phyloP scores from a whole-genome alignment of 495 filamentous ascomycete genomes.

The Penicillium parvum region DNA sequence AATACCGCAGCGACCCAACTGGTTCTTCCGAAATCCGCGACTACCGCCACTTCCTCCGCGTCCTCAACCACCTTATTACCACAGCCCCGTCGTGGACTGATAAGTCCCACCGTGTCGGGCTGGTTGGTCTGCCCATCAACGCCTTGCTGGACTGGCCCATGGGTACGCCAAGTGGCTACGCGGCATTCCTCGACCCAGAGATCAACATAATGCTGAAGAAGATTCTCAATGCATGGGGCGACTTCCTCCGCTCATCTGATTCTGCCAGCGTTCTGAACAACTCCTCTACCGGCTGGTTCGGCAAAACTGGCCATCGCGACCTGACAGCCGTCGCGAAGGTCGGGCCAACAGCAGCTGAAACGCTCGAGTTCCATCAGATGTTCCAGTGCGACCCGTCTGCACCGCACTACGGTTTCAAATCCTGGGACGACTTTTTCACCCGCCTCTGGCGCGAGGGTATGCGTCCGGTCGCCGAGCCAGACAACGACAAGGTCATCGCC shows the following conservation, averaged over 20 bases:
- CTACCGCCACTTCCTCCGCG: slow-evolving; percentile 58
- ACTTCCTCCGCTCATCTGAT: slow-evolving; percentile 51
- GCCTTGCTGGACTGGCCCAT: slow-evolving; percentile 71
- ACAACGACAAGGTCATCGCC: slow-evolving; percentile 45
- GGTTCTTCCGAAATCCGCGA: slow-evolving; percentile 57
- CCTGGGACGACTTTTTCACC: slow-evolving; percentile 78
- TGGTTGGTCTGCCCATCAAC: slow-evolving; percentile 65
- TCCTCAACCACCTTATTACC: slow-evolving; percentile 61
- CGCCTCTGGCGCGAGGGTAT: slow-evolving; percentile 50
- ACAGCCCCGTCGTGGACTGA: slow-evolving; percentile 59
- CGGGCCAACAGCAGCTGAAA: slow-evolving; percentile 38
- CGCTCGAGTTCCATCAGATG: slow-evolving; percentile 55
- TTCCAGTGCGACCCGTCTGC: slow-evolving; percentile 23
- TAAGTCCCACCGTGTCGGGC: slow-evolving; percentile 46
- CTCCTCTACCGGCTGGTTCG: slow-evolving; percentile 58
- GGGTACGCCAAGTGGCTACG: slow-evolving; percentile 62
- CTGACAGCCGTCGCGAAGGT: slow-evolving; percentile 42
- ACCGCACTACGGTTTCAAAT: slow-evolving; percentile 53
- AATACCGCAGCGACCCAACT: slow-evolving; percentile 57
- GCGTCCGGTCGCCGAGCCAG: slow-evolving; percentile 54
- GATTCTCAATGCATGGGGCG: slow-evolving; percentile 63
- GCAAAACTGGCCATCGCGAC: slow-evolving; percentile 29
- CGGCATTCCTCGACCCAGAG: slow-evolving; percentile 60
- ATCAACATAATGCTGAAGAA: slow-evolving; percentile 67
- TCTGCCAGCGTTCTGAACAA: slow-evolving; percentile 55